Evolutionary conservation across 2,329 filamentous ascomycete species (phyloP), one percentile per base, ranked within the genome.

Genomic region (Cryphonectria carpinicola): DNA sequence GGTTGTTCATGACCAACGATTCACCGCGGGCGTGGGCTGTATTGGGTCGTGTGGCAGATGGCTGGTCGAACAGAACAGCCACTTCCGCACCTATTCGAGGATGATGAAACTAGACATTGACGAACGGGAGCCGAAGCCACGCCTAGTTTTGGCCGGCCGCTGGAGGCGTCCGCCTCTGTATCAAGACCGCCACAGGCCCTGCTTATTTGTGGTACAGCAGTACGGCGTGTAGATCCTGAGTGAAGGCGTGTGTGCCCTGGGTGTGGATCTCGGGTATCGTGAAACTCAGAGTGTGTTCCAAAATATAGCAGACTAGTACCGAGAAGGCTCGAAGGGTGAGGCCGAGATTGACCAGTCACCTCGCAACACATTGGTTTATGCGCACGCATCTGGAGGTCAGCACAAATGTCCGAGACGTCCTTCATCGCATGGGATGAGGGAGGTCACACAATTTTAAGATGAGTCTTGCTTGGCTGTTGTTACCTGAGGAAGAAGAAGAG

Each of bases 221-320:
- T n/a, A 67, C 67, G 46, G 64, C 70, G 41, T 67, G 65, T 65
- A 60, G 67, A 71, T 71, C 70, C 28, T 67, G 41, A 52, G 63
- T 46, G 64, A 64, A 61, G 64, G 52, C 64, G 28, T 2, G 54
- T 37, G 54, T 65, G 32, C 37, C 46, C 49, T 37, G 32, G 58
- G 58, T 71, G 70, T 71, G 67, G 70, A 67, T 62, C 64, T 43
- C 52, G 52, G 65, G 35, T 66, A 67, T 61, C 58, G 67, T 71
- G 70, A 71, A 71, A 71, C 70, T 39, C 58, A 54, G 63, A 65
- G 60, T 56, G 70, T 71, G 70, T 71, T 68, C 64, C 67, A 63
- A 60, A 7, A 52, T 49, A 39, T n/a, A 28, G 43, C 14, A 37
- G 41, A 52, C 64, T 52, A 28, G 32, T 52, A 52, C 43, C 28